A percentile compares a stretch with the other conserved stretches of the same genome.
phyloP scores from a whole-genome alignment of 768 basidiomycete species.

The Boletus pseudopeckii region DNA sequence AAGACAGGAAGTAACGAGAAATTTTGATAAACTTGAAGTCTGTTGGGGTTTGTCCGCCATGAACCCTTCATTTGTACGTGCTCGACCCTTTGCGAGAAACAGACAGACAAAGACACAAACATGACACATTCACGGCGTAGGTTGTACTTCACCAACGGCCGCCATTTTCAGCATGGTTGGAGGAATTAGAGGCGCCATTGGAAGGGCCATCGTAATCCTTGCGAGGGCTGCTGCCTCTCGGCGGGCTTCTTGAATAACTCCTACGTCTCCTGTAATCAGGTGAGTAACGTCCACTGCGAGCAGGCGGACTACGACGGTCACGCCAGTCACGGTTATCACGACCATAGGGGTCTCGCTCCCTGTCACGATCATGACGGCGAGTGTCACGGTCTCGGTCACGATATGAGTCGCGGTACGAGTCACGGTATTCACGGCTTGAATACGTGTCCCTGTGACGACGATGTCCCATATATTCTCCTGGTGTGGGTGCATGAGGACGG shows the following conservation, averaged over 20 bases:
- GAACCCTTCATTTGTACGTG: constrained; percentile 42
- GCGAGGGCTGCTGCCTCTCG: constrained; percentile 61
- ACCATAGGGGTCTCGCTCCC: constrained; percentile 61
- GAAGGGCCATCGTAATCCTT: constrained; percentile 47
- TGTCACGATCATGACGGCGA: constrained; percentile 41
- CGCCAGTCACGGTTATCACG: constrained; percentile 74
- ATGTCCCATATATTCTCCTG: constrained; percentile 97
- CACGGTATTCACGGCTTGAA: constrained; percentile 43
- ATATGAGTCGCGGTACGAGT: constrained; percentile 42
- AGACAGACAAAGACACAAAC: constrained; percentile 28
- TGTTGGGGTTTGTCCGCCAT: constrained; percentile 37
- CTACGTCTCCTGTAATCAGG: constrained; percentile 73
- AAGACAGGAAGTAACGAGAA: constrained; percentile 47
- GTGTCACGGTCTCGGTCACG: constrained; percentile 48
- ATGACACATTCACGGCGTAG: constrained; percentile 18
- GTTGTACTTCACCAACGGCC: constrained; percentile 59
- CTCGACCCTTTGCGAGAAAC: constrained; percentile 40
- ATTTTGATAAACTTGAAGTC: constrained; percentile 48
- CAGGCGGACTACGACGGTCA: constrained; percentile 74
- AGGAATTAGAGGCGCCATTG: constrained; percentile 33
- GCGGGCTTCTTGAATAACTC: constrained; percentile 79
- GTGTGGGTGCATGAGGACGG: constrained; percentile 92
- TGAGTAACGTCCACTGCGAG: constrained; percentile 66
- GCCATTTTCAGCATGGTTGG: constrained; percentile 40
- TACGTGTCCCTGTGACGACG: constrained; percentile 57